These are phyloP conservation scores for Trichoderma harzianum DNA, from an alignment of 2,329 filamentous ascomycete genomes.

Conservation along the genomic window DNA sequence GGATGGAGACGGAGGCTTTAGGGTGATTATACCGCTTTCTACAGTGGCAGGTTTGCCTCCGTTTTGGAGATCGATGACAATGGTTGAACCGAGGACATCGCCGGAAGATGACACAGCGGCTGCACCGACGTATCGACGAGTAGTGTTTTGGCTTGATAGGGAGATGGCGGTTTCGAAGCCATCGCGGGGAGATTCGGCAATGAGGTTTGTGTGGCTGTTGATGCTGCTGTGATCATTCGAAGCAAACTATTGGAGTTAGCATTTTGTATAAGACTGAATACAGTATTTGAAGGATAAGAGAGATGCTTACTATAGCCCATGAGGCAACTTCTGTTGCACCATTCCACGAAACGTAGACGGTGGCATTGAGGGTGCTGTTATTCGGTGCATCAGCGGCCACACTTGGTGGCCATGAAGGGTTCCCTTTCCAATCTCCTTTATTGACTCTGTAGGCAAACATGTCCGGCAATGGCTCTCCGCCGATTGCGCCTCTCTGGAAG, in stretches of 20 bases:
- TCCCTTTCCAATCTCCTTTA: not conserved
- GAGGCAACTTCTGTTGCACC: not conserved
- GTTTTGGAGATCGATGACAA: not conserved
- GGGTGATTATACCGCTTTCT: not conserved
- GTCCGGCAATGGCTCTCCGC: not conserved
- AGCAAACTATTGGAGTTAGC: not conserved
- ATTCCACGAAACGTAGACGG: conserved; percentile 1
- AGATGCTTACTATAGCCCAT: not conserved
- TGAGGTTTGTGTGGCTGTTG: not conserved
- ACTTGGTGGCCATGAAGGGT: not conserved
- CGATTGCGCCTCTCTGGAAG: not conserved
- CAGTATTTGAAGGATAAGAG: not conserved
- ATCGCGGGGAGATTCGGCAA: not conserved
- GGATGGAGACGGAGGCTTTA: not conserved
- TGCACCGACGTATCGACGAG: not conserved
- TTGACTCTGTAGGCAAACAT: conserved; percentile 11
- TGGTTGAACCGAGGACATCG: not conserved
- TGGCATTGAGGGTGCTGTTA: not conserved
- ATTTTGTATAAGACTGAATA: not conserved
- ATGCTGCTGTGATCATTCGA: conserved; percentile 1
- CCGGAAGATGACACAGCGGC: not conserved
- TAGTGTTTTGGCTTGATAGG: not conserved
- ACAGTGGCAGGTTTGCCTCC: not conserved
- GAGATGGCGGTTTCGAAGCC: not conserved
- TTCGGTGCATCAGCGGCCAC: not conserved